Conservation (phyloP, 106 monocot species). For the Apostasia shenzhenica region DNA sequence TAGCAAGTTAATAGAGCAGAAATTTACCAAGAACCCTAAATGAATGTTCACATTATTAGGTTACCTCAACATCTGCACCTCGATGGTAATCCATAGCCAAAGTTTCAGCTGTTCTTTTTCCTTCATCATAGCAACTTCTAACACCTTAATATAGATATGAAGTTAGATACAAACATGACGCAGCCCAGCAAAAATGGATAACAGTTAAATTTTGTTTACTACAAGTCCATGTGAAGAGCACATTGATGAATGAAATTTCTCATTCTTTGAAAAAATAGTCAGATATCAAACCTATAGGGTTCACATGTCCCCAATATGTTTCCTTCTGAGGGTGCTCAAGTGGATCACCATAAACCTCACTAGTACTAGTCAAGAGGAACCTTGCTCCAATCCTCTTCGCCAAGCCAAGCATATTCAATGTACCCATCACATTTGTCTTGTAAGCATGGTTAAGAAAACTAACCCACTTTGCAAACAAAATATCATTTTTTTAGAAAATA, state of each 20-base stretch:
- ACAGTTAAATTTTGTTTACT: neutral
- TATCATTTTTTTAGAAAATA: neutral
- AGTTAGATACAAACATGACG: no score
- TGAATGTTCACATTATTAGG: no score
- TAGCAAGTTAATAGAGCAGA: no score
- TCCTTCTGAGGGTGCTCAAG: constrained; percentile 95
- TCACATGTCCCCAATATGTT: constrained; percentile 96
- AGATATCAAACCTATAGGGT: constrained; percentile 63
- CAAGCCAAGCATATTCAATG: constrained; percentile 92
- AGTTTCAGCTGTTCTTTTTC: constrained; percentile 92
- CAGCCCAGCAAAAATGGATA: neutral
- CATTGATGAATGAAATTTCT: neutral
- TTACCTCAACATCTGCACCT: constrained; percentile 84
- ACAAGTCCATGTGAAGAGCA: neutral
- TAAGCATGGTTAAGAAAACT: constrained; percentile 36
- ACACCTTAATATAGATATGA: constrained; percentile 39
- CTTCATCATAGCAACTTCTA: constrained; percentile 96
- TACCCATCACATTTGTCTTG: constrained; percentile 99
- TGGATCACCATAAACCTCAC: constrained; percentile 96
- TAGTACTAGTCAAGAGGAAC: constrained; percentile 91
- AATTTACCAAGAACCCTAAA: no score
- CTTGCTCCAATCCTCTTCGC: constrained; percentile 92
- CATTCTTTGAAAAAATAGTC: neutral
- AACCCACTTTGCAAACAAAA: constrained; percentile 1
- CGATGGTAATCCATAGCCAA: constrained; percentile 97